Conservation (phyloP, 1,284 basidiomycete species). For the Ganoderma lucidum region DNA sequence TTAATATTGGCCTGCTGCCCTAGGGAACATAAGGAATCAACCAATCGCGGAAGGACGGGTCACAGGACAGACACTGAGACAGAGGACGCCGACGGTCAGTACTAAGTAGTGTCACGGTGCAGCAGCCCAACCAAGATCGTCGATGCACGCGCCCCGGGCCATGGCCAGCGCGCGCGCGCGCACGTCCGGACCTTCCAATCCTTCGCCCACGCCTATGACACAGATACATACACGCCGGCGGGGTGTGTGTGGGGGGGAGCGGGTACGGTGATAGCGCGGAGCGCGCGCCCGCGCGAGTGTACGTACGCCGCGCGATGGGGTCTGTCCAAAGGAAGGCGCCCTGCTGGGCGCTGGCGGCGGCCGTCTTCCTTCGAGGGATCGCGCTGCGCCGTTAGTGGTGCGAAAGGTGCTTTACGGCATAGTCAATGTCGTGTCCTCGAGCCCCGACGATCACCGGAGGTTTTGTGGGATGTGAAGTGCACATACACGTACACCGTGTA, state of each 20-base stretch:
- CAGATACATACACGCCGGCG: not conserved
- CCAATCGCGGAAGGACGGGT: not conserved
- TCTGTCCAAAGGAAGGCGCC: not conserved
- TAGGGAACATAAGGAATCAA: not conserved
- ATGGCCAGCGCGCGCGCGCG: not conserved
- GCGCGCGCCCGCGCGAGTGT: not conserved
- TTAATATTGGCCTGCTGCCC: not conserved
- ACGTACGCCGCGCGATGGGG: not conserved
- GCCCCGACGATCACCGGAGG: slow-evolving; percentile 4
- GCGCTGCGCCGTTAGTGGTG: not conserved
- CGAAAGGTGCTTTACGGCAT: not conserved
- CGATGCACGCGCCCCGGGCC: not conserved
- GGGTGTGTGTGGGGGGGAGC: not conserved
- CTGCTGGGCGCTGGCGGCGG: not conserved
- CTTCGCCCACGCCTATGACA: too few relatives aligned
- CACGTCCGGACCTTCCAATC: not conserved
- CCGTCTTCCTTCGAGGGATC: not conserved
- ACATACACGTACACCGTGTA: too few relatives aligned
- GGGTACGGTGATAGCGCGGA: not conserved
- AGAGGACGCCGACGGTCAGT: not conserved
- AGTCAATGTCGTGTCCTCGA: not conserved
- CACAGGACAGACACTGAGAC: not conserved
- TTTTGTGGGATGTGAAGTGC: not conserved
- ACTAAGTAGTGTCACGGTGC: too few relatives aligned
- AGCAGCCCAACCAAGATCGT: not conserved